Percentiles rank a stretch among this genome's conserved stretches.
phyloP scores from a whole-genome alignment of 148 eudicot species.

The Heliosperma pusillum region DNA sequence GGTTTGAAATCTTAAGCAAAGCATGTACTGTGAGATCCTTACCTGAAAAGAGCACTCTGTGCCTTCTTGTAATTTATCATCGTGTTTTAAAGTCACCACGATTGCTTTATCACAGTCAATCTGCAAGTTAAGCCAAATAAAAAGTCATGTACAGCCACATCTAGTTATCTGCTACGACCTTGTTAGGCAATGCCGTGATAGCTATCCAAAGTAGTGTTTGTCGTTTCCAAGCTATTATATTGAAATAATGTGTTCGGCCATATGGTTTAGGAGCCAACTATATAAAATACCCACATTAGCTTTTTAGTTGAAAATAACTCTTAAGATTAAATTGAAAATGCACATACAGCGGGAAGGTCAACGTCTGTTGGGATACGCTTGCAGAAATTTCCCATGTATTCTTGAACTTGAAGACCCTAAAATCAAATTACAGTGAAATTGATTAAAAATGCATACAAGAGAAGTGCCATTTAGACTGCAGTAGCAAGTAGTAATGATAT shows the following conservation, averaged over 20 bases:
- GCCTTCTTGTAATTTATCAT: conserved; percentile 91
- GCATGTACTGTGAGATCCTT: background rate
- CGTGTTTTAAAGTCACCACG: conserved; percentile 85
- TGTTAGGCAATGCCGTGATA: background rate
- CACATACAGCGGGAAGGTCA: conserved; percentile 88
- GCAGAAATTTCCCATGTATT: conserved; percentile 92
- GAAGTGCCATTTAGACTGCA: conserved; percentile 4
- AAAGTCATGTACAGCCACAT: background rate
- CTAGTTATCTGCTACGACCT: background rate
- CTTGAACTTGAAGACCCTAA: conserved; percentile 93
- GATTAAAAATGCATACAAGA: background rate
- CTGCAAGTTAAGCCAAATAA: conserved; percentile 38
- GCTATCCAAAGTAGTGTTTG: background rate
- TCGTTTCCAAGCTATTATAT: background rate
- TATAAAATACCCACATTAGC: background rate
- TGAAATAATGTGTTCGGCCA: background rate
- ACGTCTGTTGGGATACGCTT: conserved; percentile 98
- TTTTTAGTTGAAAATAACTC: background rate
- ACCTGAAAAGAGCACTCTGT: conserved; percentile 94
- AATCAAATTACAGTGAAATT: conserved; percentile 3
- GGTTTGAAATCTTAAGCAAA: background rate
- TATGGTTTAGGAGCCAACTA: background rate
- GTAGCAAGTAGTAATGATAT: background rate
- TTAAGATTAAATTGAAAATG: background rate
- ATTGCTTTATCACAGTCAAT: conserved; percentile 96